Base-by-base conservation (phyloP, 2,329 filamentous ascomycete genomes). In the Plectosphaerella cucumerina region DNA sequence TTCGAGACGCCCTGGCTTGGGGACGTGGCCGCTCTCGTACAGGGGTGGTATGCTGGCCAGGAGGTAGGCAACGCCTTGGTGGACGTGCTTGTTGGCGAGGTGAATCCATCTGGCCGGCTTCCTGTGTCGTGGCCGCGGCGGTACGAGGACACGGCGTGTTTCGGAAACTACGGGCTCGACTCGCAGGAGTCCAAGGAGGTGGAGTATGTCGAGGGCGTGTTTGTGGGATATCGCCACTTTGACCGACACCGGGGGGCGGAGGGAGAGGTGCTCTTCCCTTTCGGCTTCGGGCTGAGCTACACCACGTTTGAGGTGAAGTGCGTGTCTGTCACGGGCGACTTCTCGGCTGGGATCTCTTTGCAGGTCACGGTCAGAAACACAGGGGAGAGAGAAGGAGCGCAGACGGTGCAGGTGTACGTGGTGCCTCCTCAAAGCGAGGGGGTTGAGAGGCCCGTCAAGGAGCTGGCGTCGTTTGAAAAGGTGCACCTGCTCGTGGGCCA, bases 1-100 rank as follows among this genome's bases (percentile, higher is more conserved):
- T 69, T 81, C 12, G 70, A 73, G 3, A 73, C 83, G 74, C 79
- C 79, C 0, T 82, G 80, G 80, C 64, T 75, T 2, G 61, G 70
- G 14, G 61, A 73, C 31, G 74, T 86, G 15, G 77, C 78, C 2
- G 81, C 78, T 8, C 76, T 86, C 2, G 61, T 91, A 1, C 87
- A 92, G 60, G 88, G 87, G 11, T 94, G 89, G 88, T 94, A 91
- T 61, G 80, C 82, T 41, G 85, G 85, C 2, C 84, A 87, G 58
- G 85, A 88, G 65, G 78, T 78, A 18, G 85, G 85, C 1, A 85
- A 87, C 57, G 82, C 82, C 1, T 80, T 88, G 45, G 82, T 80
- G 1, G 84, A 87, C 57, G 76, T 87, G 1, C 70, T 88, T 5
- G 81, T 83, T 46, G 85, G 84, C 23, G 73, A 77, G 31, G 72